Evolutionary conservation across 78 protist genomes (phyloP).

Genomic region (Paratrimastix pyriformis): DNA sequence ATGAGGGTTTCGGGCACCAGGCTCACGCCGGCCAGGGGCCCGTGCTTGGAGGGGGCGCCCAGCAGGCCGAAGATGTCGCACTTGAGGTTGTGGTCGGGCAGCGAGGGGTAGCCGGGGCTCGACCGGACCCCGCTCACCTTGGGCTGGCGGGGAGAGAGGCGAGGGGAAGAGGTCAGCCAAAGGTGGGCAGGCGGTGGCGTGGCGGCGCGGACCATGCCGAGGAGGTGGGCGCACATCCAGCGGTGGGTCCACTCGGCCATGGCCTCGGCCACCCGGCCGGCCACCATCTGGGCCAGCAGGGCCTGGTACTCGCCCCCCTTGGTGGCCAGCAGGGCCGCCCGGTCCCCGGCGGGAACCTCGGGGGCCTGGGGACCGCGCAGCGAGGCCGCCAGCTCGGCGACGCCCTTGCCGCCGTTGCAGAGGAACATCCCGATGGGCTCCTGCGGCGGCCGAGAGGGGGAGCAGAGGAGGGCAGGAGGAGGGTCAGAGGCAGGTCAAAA

Average conservation of each 20-base stretch:
- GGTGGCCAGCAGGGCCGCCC: too few species aligned
- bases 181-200: not conserved
- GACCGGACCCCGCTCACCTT: conserved; percentile 96
- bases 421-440: conserved; percentile 52
- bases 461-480: too few species aligned
- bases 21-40: too few species aligned
- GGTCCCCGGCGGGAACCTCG: too few species aligned
- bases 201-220: not conserved
- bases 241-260: conserved; percentile 59
- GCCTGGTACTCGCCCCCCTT: conserved; percentile 63
- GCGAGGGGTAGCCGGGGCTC: conserved; percentile 96
- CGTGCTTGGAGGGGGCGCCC: not conserved
- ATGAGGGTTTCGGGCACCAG: too few species aligned
- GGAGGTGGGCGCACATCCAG: not conserved
- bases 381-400: too few species aligned
- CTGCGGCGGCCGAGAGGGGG: too few species aligned
- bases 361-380: too few species aligned
- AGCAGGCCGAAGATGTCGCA: conserved; percentile 67
- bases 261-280: conserved; percentile 41
- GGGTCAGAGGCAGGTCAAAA: too few species aligned
- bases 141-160: too few species aligned
- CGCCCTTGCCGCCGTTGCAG: too few species aligned
- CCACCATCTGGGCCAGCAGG: conserved; percentile 79
- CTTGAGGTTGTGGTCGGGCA: conserved; percentile 98
- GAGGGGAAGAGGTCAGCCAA: conserved; percentile 1